Percentiles rank a stretch among this genome's conserved stretches.
Evolutionary conservation across 176 grass and related monocot genomes (phyloP).

Genomic region (Cenchrus fungigraminus): DNA sequence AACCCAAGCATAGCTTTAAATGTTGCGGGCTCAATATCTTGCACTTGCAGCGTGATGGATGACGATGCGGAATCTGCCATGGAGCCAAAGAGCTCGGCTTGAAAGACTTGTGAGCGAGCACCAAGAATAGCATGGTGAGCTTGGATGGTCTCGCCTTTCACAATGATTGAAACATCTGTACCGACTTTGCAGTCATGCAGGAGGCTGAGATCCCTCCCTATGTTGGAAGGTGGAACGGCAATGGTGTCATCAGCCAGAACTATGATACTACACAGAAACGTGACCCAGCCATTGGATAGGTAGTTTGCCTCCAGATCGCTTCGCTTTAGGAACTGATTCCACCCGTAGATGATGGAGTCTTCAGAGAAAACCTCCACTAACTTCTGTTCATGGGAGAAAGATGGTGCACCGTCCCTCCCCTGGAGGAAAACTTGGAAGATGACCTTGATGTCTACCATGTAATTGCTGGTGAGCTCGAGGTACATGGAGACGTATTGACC

Average conservation of each 20-base stretch:
- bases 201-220: neutral
- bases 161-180: neutral
- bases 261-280: neutral
- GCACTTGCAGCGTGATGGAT: neutral
- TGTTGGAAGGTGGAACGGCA: neutral
- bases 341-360: neutral
- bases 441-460: neutral
- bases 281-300: neutral
- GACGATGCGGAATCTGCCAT: neutral
- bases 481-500: constrained; percentile 24
- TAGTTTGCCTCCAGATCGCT: neutral
- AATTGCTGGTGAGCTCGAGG: neutral
- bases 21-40: neutral
- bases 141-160: neutral
- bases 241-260: neutral
- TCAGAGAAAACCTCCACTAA: neutral
- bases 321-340: constrained; percentile 26
- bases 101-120: neutral
- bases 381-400: neutral
- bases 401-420: neutral
- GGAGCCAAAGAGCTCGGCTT: neutral
- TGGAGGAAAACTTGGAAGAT: constrained; percentile 29
- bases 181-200: neutral
- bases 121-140: neutral
- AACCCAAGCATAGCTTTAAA: neutral